phyloP scores from a whole-genome alignment of 176 grass and related monocot genomes.

The Musa acuminata region DNA sequence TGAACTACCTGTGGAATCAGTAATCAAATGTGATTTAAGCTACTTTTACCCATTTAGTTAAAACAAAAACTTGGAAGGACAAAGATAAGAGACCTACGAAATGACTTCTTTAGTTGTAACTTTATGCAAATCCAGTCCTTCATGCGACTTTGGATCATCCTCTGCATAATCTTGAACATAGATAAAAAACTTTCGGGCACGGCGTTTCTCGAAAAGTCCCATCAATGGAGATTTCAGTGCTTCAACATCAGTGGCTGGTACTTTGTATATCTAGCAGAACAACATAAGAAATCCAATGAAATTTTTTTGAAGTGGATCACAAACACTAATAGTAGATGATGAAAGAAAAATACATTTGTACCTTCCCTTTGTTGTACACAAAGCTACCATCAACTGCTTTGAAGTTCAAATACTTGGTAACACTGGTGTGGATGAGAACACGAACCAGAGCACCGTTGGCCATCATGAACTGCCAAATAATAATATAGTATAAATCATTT shows the following conservation, averaged over 20 bases:
- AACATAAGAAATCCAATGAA: background rate
- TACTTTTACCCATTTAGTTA: too few species aligned
- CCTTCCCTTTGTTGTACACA: constrained; percentile 90
- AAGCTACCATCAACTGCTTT: constrained; percentile 94
- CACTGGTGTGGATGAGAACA: constrained; percentile 72
- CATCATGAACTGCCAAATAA: constrained; percentile 78
- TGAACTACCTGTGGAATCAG: too few species aligned
- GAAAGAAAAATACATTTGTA: background rate
- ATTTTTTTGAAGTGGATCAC: background rate
- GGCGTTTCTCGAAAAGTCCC: constrained; percentile 90
- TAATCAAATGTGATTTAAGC: too few species aligned
- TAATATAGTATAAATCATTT: background rate
- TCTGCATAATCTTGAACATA: constrained; percentile 95
- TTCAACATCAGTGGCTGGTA: constrained; percentile 84
- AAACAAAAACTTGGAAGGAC: constrained; percentile 1
- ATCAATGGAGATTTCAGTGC: constrained; percentile 92
- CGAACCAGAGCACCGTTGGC: constrained; percentile 87
- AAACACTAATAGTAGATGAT: background rate
- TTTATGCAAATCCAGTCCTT: constrained; percentile 72
- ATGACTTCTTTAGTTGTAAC: constrained; percentile 80
- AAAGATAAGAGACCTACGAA: constrained; percentile 44
- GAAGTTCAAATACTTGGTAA: constrained; percentile 88
- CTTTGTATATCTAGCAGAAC: constrained; percentile 76
- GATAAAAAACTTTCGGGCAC: constrained; percentile 86
- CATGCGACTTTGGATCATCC: constrained; percentile 77